These are phyloP conservation scores for Gracilaria caudata DNA, from an alignment of 23 red algal genomes.

Conservation along the genomic window DNA sequence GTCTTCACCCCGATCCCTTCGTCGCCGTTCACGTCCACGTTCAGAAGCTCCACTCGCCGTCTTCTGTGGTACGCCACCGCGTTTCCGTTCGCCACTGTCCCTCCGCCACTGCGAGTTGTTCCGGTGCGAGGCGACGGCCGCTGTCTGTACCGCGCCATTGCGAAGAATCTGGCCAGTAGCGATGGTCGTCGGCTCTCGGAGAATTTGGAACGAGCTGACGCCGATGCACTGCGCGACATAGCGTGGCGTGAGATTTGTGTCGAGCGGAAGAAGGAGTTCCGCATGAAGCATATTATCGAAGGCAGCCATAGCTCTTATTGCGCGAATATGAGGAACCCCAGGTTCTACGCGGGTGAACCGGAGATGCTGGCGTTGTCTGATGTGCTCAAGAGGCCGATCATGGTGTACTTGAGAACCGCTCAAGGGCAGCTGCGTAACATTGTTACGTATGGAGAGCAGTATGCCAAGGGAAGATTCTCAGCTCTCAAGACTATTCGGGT, in stretches of 20 bases:
- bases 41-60: neutral
- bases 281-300: conserved; percentile 76
- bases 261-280: conserved; percentile 71
- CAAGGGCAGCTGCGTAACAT: conserved; percentile 75
- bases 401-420: conserved; percentile 73
- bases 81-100: neutral
- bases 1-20: conserved; percentile 11
- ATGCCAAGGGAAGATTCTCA: conserved; percentile 29
- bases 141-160: conserved; percentile 97
- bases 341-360: conserved; percentile 94
- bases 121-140: conserved; percentile 84
- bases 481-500: conserved; percentile 64
- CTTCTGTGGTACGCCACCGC: conserved; percentile 16
- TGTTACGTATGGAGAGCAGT: conserved; percentile 83
- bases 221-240: conserved; percentile 85
- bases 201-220: conserved; percentile 83
- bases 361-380: conserved; percentile 92
- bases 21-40: neutral
- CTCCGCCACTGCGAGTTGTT: conserved; percentile 59
- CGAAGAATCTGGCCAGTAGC: conserved; percentile 78
- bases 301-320: conserved; percentile 87
- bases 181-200: conserved; percentile 79
- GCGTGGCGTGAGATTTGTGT: conserved; percentile 84
- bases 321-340: conserved; percentile 63
- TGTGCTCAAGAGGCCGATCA: conserved; percentile 77